Evolutionary conservation across 495 filamentous ascomycete genomes (phyloP), one percentile per base, ranked within the genome.

Genomic region (Tirmania nivea): DNA sequence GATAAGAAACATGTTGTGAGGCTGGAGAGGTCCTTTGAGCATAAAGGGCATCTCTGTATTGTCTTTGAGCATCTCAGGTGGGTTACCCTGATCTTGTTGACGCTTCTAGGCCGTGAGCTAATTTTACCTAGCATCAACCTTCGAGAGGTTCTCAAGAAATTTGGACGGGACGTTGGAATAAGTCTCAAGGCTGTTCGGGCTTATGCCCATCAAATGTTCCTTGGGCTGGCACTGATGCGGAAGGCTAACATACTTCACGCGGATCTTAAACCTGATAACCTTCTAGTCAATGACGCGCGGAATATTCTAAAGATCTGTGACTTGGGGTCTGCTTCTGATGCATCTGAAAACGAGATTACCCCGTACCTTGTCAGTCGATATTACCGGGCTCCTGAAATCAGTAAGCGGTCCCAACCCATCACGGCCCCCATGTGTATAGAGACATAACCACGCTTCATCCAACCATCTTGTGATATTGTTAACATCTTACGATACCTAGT

Each of bases 191-290:
- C 86, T 8, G 86, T 94, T 39, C 77, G 85, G 54, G 78, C 77
- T 16, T 97, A 94, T 62, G 86, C 88, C 14, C 82, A 84, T 58
- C 92, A 96, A 68, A 92, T 95, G 66, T 96, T 97, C 67, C 73
- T 87, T 35, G 86, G 84, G 1, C 68, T 96, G 53, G 78, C 78
- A 62, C 76, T 90, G 54, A 74, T 97, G 63, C 81, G 86, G 58
- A 86, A 86, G 63, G 88, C 83, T 73, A 84, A 87, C 67, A 84
- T 96, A 63, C 70, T 97, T 37, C 90, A 97, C 63, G 88, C 88
- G 2, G 90, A 97, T 70, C 66, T 97, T 56, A 97, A 97, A 65
- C 90, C 90, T 4, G 90, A 97, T 75, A 97, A 97, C 61, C 83
- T 97, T 35, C 72, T 97, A 58, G 79, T 75, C 64, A 93, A 87